Percentiles rank a stretch among this genome's conserved stretches.
phyloP scores from a whole-genome alignment of 2,329 filamentous ascomycete species.

The Alternaria angustiovoidea region DNA sequence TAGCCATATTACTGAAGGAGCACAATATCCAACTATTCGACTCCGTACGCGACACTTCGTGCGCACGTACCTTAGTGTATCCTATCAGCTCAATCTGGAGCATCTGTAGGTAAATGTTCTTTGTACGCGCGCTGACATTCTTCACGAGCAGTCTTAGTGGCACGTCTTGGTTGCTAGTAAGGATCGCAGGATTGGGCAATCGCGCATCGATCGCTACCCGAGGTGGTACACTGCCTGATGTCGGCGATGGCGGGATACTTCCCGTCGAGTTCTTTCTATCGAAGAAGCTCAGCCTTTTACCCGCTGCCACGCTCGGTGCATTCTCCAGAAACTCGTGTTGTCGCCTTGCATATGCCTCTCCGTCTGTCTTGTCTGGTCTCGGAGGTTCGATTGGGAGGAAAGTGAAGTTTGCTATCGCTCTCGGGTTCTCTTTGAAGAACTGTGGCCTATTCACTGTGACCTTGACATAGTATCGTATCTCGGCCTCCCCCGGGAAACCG shows the following conservation, averaged over 20 bases:
- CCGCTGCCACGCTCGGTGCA: slow-evolving; percentile 39
- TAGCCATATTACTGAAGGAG: slow-evolving; percentile 73
- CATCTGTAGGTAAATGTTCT: slow-evolving; percentile 77
- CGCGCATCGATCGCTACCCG: slow-evolving; percentile 82
- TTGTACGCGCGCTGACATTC: slow-evolving; percentile 73
- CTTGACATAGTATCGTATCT: slow-evolving; percentile 94
- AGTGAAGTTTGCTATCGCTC: slow-evolving; percentile 69
- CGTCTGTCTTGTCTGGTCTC: slow-evolving; percentile 69
- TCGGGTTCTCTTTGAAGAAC: slow-evolving; percentile 89
- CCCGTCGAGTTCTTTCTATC: slow-evolving; percentile 47
- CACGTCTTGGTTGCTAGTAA: slow-evolving; percentile 87
- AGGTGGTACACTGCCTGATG: slow-evolving; percentile 41
- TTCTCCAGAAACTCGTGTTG: slow-evolving; percentile 65
- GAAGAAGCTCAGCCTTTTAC: slow-evolving; percentile 70
- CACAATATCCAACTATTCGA: slow-evolving; percentile 77
- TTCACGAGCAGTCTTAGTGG: slow-evolving; percentile 82
- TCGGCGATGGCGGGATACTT: slow-evolving; percentile 29
- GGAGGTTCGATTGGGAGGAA: slow-evolving; percentile 95
- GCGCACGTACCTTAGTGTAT: slow-evolving; percentile 79
- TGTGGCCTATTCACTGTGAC: slow-evolving; percentile 90
- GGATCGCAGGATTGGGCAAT: slow-evolving; percentile 83
- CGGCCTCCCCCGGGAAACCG: slow-evolving; percentile 86
- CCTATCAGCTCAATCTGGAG: slow-evolving; percentile 84
- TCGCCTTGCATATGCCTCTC: slow-evolving; percentile 85
- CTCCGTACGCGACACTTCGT: slow-evolving; percentile 76